Evolutionary conservation across 257 asterid species (phyloP), one percentile per base, ranked within the genome.

Genomic region (Handroanthus guayacan): DNA sequence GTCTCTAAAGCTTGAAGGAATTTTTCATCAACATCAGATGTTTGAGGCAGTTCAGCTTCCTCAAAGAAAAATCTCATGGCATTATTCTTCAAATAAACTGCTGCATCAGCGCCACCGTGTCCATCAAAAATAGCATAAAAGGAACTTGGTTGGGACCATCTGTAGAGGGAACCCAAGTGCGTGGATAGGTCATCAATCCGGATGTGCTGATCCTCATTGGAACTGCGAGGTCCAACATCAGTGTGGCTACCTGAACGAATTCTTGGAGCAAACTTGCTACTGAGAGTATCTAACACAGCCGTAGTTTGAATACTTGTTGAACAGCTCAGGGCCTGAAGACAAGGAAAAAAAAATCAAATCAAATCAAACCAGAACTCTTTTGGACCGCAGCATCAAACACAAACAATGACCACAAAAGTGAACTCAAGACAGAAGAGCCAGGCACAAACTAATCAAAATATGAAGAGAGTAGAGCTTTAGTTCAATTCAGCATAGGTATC

Each of bases 51-150:
- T 63, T 72, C 85, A 36, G 90, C 90, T 62, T 90, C 96, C 84
- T 91, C 91, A 55, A 95, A 89, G 85, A 95, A 86, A 56, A 92
- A 81, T 74, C 82, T 86, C 77, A 90, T 62, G 14, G 90, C 89
- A 60, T 95, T 92, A 44, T 87, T 81, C 82, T 87, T 92, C 75
- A 91, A 76, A 82, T 85, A 95, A 20, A 86, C 58, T 54, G 99
- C 90, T 25, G 99, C 99, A 37, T 77, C 92, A 37, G 92, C 82
- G 56, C 99, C 99, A 51, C 98, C 99, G 63, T 95, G 99, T 54
- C 99, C 99, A 55, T 95, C 99, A 48, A 95, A 95, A 48, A 95
- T 90, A 18, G 94, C 99, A 63, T 92, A 95, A 60, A 95, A 91
- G 1, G 99, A 84, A 74, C 90, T 78, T 7, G 97, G 94, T 62